Percentiles rank a stretch among this genome's conserved stretches.
phyloP scores from a whole-genome alignment of 345 rosid species.

The Brassica napus region DNA sequence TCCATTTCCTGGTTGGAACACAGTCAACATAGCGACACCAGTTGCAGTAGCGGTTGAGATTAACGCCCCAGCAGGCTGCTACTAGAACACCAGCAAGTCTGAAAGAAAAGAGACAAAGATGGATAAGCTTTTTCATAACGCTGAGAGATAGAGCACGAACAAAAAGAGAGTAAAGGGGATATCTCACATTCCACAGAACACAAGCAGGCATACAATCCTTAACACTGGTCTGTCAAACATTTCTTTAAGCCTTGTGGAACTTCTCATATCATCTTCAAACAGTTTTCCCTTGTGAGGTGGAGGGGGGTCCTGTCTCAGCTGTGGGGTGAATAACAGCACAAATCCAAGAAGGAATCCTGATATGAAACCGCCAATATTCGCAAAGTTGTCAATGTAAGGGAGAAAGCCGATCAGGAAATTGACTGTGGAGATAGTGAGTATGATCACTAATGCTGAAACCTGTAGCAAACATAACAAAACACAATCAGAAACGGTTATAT shows the following conservation, averaged over 20 bases:
- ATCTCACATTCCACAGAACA: conserved; percentile 66
- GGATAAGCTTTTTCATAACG: conserved; percentile 9
- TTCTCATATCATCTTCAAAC: conserved; percentile 48
- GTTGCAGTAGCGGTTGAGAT: conserved; percentile 60
- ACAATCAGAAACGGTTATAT: conserved; percentile 6
- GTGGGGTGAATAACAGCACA: conserved; percentile 63
- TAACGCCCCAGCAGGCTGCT: conserved; percentile 49
- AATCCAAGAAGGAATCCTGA: conserved; percentile 81
- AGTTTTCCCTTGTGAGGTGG: conserved; percentile 52
- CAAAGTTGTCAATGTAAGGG: conserved; percentile 67
- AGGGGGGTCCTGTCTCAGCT: conserved; percentile 43
- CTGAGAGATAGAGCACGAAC: background rate
- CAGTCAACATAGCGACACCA: conserved; percentile 77
- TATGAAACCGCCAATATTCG: conserved; percentile 74
- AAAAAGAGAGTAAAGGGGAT: background rate
- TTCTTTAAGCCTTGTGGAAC: conserved; percentile 52
- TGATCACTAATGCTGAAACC: conserved; percentile 57
- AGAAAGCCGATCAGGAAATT: conserved; percentile 74
- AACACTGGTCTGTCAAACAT: conserved; percentile 68
- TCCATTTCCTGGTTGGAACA: conserved; percentile 67
- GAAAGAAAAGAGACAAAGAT: background rate
- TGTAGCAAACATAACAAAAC: conserved; percentile 38
- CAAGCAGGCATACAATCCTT: conserved; percentile 57
- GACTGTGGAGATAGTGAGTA: conserved; percentile 47
- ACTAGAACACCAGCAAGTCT: conserved; percentile 60